Evolutionary conservation across 306 rosid genomes (phyloP).

Genomic region (Vigna unguiculata): DNA sequence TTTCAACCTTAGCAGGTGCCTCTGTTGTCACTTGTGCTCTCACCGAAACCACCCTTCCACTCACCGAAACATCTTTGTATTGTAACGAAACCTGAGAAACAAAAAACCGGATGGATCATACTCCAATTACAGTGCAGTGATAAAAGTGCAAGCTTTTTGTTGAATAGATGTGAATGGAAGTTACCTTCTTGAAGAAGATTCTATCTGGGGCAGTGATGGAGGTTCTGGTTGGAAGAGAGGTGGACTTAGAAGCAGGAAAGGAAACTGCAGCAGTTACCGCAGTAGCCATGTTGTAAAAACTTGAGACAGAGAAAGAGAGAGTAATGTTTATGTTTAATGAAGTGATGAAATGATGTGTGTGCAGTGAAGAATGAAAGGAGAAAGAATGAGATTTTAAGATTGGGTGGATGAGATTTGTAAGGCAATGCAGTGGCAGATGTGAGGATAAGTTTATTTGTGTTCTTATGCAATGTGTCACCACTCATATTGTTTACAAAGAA

Average conservation of each 20-base stretch:
- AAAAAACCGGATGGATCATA: slow-evolving; percentile 30
- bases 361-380: slow-evolving; percentile 19
- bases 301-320: slow-evolving; percentile 15
- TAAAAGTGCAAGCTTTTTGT: background rate
- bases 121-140: background rate
- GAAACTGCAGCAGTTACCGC: slow-evolving; percentile 89
- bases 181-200: slow-evolving; percentile 73
- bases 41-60: slow-evolving; percentile 62
- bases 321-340: slow-evolving; percentile 40
- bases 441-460: slow-evolving; percentile 69
- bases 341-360: slow-evolving; percentile 33
- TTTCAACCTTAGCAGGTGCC: slow-evolving; percentile 82
- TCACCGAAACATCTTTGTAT: slow-evolving; percentile 54
- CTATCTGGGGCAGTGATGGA: slow-evolving; percentile 63
- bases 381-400: slow-evolving; percentile 56
- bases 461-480: slow-evolving; percentile 23
- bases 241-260: slow-evolving; percentile 80
- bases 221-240: slow-evolving; percentile 64
- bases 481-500: background rate
- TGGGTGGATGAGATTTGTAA: slow-evolving; percentile 85
- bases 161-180: background rate
- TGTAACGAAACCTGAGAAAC: slow-evolving; percentile 62
- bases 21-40: slow-evolving; percentile 94
- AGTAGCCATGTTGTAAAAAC: slow-evolving; percentile 70
- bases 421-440: slow-evolving; percentile 65